phyloP scores from a whole-genome alignment of 768 basidiomycete species.

The Arthromyces matolae region DNA sequence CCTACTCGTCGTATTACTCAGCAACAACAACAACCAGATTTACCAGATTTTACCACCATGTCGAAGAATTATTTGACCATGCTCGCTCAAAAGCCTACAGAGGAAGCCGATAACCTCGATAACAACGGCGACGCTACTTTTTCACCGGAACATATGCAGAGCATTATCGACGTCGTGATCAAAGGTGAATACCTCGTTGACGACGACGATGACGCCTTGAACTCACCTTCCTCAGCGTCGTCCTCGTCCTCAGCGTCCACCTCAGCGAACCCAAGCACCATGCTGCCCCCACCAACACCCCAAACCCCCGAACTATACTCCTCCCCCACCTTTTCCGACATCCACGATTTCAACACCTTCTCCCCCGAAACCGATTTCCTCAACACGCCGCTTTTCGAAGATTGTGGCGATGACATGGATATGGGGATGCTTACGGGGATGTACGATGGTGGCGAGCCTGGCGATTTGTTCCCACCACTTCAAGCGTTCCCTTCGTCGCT shows the following conservation, averaged over 20 bases:
- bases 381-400: constrained; percentile 30
- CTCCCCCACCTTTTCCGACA: constrained; percentile 22
- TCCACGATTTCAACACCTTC: constrained; percentile 28
- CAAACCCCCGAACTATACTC: constrained; percentile 18
- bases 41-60: constrained; percentile 46
- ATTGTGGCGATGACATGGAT: constrained; percentile 16
- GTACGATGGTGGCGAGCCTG: background rate
- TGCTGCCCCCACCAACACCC: constrained; percentile 10
- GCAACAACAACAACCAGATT: constrained; percentile 23
- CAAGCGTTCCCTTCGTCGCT: constrained; percentile 11
- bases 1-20: constrained; percentile 47
- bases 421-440: constrained; percentile 15
- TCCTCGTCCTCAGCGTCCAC: too few relatives aligned
- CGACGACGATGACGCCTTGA: constrained; percentile 5
- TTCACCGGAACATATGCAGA: constrained; percentile 22
- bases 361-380: constrained; percentile 13
- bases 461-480: constrained; percentile 11
- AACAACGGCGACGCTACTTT: constrained; percentile 22
- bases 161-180: constrained; percentile 11
- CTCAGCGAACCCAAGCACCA: too few relatives aligned
- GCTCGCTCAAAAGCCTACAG: constrained; percentile 50
- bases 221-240: constrained; percentile 2
- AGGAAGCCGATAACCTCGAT: constrained; percentile 30
- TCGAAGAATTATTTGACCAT: constrained; percentile 66
- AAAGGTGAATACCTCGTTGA: constrained; percentile 19